A percentile compares a stretch with the other conserved stretches of the same genome.
Evolutionary conservation across 306 rosid species (phyloP).

Genomic region (Benincasa hispida): DNA sequence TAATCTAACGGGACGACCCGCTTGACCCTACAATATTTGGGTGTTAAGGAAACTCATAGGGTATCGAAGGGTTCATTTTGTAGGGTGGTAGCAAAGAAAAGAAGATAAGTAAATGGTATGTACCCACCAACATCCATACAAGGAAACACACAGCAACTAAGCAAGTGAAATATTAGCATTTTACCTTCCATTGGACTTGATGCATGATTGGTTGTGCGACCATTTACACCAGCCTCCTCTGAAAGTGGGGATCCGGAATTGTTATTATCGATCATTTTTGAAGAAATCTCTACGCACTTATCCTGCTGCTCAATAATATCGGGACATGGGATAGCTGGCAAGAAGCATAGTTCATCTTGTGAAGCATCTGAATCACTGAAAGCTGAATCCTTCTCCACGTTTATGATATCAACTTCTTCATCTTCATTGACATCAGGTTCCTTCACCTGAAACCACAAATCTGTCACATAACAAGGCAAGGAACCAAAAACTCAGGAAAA

Average conservation of each 20-base stretch:
- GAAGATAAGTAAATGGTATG: not conserved
- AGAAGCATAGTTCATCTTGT: slow-evolving; percentile 69
- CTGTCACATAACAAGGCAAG: not conserved
- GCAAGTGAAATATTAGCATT: not conserved
- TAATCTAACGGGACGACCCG: too few relatives aligned
- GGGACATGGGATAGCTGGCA: slow-evolving; percentile 70
- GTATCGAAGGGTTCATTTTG: not conserved
- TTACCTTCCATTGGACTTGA: slow-evolving; percentile 84
- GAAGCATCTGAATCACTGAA: slow-evolving; percentile 93
- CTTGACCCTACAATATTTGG: too few relatives aligned
- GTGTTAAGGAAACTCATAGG: too few relatives aligned
- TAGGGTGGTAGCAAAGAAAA: not conserved
- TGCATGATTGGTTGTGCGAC: slow-evolving; percentile 42
- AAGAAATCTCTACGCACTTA: slow-evolving; percentile 56
- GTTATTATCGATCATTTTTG: slow-evolving; percentile 61
- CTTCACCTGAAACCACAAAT: slow-evolving; percentile 45
- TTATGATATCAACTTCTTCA: slow-evolving; percentile 74
- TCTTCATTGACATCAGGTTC: slow-evolving; percentile 71
- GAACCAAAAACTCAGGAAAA: not conserved
- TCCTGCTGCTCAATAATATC: slow-evolving; percentile 60
- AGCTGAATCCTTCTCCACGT: slow-evolving; percentile 63
- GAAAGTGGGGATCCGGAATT: slow-evolving; percentile 88
- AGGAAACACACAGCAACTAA: not conserved
- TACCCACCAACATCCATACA: not conserved
- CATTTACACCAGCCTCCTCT: slow-evolving; percentile 76